Base-by-base conservation (phyloP, 352 stramenopile species). In the Phytophthora meadii region DNA sequence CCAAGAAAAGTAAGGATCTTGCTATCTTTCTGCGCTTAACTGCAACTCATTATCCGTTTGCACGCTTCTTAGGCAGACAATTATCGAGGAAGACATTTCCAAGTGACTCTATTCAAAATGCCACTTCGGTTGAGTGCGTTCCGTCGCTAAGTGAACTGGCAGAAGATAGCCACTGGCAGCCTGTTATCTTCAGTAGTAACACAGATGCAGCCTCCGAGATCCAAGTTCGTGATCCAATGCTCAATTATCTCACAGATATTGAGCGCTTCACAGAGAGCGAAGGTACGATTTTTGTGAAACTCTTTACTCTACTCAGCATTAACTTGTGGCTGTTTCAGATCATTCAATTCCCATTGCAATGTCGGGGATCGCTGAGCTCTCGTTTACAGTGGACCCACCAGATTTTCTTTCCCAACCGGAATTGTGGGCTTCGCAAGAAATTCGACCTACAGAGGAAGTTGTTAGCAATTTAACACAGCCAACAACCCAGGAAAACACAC, bases 231-330 rank as follows among this genome's bases (percentile, higher is more conserved):
- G 82, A 92, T 28, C 74, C 81, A 19, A 70, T 89, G 62, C 75
- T 89, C 11, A 74, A 89, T 41, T 65, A 79, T 17, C 69, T 92
- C 19, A 89, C 82, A 2, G 68, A 79, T 5, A 61, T 74, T 15
- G 68, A 86, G n/a, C 79, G 82, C 8, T 89, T 91, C 41, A 82
- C 79, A 11, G 80, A 91, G 40, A 70, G 58, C 3, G 25, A 32
- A 48, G 71, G 81, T 87, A 56, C 9, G 49, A 14, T 3, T n/a
- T 8, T 22, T 10, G 10, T 34, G 12, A n/a, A 7, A 6, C 34
- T 36, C 2, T 4, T 54, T 34, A 19, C 28, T 12, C 15, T 5
- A 2, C 22, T 19, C 41, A 37, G 11, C 2, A 22, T 5, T 66
- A 40, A 56, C 12, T 36, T 36, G 30, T 14, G 30, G 45, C 15